A percentile compares a stretch with the other conserved stretches of the same genome.
These are phyloP conservation scores for Silene coronaria DNA, from an alignment of 179 eudicot species.

Conservation along the genomic window DNA sequence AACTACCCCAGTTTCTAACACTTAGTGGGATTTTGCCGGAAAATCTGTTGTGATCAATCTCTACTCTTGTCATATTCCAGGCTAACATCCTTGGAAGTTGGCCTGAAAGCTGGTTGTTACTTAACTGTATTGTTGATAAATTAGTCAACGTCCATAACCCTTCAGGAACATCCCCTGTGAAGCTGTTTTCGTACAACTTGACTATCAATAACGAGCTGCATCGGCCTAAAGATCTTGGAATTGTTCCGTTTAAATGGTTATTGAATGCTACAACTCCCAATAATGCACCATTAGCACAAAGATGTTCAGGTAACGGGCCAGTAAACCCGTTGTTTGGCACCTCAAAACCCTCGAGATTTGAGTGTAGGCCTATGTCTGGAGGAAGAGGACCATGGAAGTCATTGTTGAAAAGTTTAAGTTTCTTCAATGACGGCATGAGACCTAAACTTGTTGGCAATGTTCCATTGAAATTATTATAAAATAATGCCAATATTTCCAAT, in stretches of 20 bases:
- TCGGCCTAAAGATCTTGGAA: slow-evolving; percentile 51
- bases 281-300: slow-evolving; percentile 40
- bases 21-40: slow-evolving; percentile 52
- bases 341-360: slow-evolving; percentile 48
- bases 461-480: slow-evolving; percentile 44
- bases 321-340: slow-evolving; percentile 48
- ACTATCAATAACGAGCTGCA: slow-evolving; percentile 38
- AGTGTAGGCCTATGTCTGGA: slow-evolving; percentile 58
- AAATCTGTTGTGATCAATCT: slow-evolving; percentile 54
- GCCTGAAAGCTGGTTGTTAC: slow-evolving; percentile 56
- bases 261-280: slow-evolving; percentile 46
- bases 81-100: slow-evolving; percentile 42
- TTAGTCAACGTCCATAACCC: slow-evolving; percentile 49
- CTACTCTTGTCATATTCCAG: slow-evolving; percentile 41
- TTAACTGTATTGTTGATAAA: slow-evolving; percentile 32
- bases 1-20: slow-evolving; percentile 38
- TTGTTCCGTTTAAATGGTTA: slow-evolving; percentile 49
- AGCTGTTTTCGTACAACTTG: slow-evolving; percentile 41
- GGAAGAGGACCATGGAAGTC: slow-evolving; percentile 55
- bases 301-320: slow-evolving; percentile 53
- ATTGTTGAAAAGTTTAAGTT: slow-evolving; percentile 38
- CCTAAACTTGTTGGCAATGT: slow-evolving; percentile 19
- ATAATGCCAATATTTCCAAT: slow-evolving; percentile 36
- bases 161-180: slow-evolving; percentile 59
- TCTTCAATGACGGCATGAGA: slow-evolving; percentile 11